Evolutionary conservation across 441 rosid species (phyloP).

Genomic region (Biscutella laevigata): DNA sequence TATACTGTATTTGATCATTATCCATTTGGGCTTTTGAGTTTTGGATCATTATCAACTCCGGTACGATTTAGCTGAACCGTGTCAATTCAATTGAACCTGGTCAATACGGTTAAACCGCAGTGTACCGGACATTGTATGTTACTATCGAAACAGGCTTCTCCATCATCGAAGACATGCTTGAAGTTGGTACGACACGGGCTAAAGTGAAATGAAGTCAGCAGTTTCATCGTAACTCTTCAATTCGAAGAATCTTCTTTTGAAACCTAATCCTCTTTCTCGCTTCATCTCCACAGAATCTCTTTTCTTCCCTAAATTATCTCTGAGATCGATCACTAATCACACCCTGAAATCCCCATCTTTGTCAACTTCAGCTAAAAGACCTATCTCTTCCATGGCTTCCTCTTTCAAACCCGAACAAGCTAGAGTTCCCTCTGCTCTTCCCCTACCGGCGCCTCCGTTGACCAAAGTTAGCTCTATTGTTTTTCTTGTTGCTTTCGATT

Average conservation of each 20-base stretch:
- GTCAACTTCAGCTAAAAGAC: slow-evolving; percentile 14
- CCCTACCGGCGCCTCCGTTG: slow-evolving; percentile 62
- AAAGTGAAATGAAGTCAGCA: slow-evolving; percentile 31
- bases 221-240: slow-evolving; percentile 31
- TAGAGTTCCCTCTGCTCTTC: slow-evolving; percentile 71
- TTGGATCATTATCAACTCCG: too few species aligned
- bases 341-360: slow-evolving; percentile 16
- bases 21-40: neutral
- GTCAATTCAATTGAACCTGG: too few species aligned
- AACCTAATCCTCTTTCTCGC: slow-evolving; percentile 22
- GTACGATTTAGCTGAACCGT: too few species aligned
- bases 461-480: slow-evolving; percentile 46
- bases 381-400: slow-evolving; percentile 44
- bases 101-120: slow-evolving; percentile 8
- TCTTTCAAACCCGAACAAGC: slow-evolving; percentile 70
- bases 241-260: slow-evolving; percentile 31
- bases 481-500: neutral
- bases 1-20: neutral
- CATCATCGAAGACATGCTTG: too few species aligned
- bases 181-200: too few species aligned
- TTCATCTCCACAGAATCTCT: slow-evolving; percentile 14
- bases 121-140: neutral
- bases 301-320: neutral
- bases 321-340: slow-evolving; percentile 1
- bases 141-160: neutral